A percentile compares a stretch with the other conserved stretches of the same genome.
These are phyloP conservation scores for Tetrapisispora nanseiensis DNA, from an alignment of 805 yeast species.

Conservation along the genomic window DNA sequence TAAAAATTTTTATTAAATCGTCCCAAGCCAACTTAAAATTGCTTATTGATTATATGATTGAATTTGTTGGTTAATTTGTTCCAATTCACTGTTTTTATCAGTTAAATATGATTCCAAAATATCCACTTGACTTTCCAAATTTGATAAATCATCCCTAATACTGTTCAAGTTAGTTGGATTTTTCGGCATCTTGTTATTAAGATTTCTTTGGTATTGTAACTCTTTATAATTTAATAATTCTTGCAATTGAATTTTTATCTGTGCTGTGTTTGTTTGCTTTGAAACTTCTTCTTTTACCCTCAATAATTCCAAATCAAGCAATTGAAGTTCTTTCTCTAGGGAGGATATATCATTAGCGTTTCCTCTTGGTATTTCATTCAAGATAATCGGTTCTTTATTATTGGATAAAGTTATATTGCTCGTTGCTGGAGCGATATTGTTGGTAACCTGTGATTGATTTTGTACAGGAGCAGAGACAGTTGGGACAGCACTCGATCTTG, in stretches of 20 bases:
- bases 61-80: conserved; percentile 5
- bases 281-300: conserved; percentile 40
- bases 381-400: conserved; percentile 3
- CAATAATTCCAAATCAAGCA: conserved; percentile 56
- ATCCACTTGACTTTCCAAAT: conserved; percentile 67
- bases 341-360: conserved; percentile 60
- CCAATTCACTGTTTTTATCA: conserved; percentile 52
- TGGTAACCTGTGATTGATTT: conserved; percentile 26
- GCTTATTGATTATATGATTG: conserved; percentile 2
- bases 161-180: conserved; percentile 35
- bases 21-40: neutral
- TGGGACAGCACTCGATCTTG: conserved; percentile 14
- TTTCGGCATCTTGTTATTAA: neutral
- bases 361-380: conserved; percentile 5
- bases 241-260: conserved; percentile 59
- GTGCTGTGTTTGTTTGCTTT: conserved; percentile 10
- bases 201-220: conserved; percentile 25
- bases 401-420: conserved; percentile 6
- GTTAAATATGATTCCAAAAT: conserved; percentile 60
- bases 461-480: conserved; percentile 7
- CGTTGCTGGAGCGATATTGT: conserved; percentile 38
- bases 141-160: conserved; percentile 51
- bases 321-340: conserved; percentile 65
- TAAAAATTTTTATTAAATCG: neutral
- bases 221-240: conserved; percentile 74